Conservation (phyloP, 1,284 basidiomycete genomes). For the Naganishia sp. region DNA sequence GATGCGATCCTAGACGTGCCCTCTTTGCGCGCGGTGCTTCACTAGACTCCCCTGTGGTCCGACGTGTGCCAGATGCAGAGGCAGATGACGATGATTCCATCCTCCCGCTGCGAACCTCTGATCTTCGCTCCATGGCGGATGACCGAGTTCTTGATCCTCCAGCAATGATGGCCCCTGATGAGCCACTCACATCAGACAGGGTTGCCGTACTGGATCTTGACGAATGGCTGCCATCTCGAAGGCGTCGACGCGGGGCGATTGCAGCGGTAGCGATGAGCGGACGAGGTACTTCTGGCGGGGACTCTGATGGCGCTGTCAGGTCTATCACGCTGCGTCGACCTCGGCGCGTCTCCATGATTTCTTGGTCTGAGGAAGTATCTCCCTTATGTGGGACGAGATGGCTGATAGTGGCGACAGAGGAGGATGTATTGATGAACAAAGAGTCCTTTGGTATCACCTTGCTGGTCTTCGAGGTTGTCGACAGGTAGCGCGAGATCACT, state of each 20-base stretch:
- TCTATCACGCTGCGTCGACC: conserved; percentile 28
- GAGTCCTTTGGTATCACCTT: too few species aligned
- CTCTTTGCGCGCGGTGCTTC: conserved; percentile 9
- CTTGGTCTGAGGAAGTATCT: too few species aligned
- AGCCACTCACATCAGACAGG: not conserved
- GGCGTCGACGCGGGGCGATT: conserved; percentile 26
- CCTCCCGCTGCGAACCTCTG: not conserved
- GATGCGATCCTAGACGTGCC: conserved; percentile 1
- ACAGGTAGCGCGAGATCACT: too few species aligned
- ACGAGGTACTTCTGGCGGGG: conserved; percentile 30
- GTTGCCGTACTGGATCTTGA: conserved; percentile 24
- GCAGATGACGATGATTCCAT: conserved; percentile 4
- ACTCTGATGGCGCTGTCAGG: conserved; percentile 18
- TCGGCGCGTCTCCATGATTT: conserved; percentile 17
- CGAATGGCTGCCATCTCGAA: conserved; percentile 27
- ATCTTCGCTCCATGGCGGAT: not conserved
- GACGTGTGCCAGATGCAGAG: not conserved
- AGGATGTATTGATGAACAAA: too few species aligned
- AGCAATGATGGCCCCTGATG: not conserved
- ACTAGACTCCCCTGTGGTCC: not conserved
- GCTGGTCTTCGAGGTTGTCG: too few species aligned
- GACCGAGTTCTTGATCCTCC: conserved; percentile 12
- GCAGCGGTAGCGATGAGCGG: conserved; percentile 24
- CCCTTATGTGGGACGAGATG: too few species aligned
- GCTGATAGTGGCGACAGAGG: too few species aligned